Base-by-base conservation (phyloP, 1,139 yeast genomes). In the Yamadazyma triangularis region DNA sequence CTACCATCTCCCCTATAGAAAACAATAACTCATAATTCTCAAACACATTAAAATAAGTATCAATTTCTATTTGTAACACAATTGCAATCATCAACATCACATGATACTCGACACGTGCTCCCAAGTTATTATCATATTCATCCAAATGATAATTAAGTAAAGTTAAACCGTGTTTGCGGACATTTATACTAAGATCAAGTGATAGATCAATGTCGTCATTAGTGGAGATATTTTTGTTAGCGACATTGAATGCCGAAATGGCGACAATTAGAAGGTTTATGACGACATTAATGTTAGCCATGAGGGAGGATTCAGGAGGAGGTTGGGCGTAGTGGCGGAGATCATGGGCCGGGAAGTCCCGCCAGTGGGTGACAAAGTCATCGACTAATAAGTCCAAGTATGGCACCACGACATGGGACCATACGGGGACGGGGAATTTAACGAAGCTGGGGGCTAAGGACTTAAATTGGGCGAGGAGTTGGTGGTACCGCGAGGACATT, bases 1-100 rank as follows among this genome's bases (percentile, higher is more conserved):
- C 31, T 45, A 48, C 38, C 35, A 54, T 54, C 31, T 64, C 71
- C 1, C 71, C 73, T 29, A 67, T 64, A 4, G 73, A 69, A 45
- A 55, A 66, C 8, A 66, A 47, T 26, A 66, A 51, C 30, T 66
- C 71, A 24, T 55, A 63, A 42, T 68, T 68, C 39, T 67, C 74
- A 39, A 51, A 67, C 1, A 68, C 66, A 22, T 66, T 62, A 36
- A 53, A 65, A 20, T 50, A 44, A 28, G 48, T 53, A 42, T 68
- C 74, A 12, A 63, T 39, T 30, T 64, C 66, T 19, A 66, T 51
- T 38, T 63, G 69, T 12, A 68, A 42, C 3, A 64, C 45, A 4
- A 68, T 50, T 6, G 61, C 58, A 5, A 67, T 30, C 11, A 59
- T 34, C 20, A 59, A 34, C n/a, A 45, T 33, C 12, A 49, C 47